Evolutionary conservation across 139 green algal genomes (phyloP).

Genomic region (Astrephomene gubernaculifera): DNA sequence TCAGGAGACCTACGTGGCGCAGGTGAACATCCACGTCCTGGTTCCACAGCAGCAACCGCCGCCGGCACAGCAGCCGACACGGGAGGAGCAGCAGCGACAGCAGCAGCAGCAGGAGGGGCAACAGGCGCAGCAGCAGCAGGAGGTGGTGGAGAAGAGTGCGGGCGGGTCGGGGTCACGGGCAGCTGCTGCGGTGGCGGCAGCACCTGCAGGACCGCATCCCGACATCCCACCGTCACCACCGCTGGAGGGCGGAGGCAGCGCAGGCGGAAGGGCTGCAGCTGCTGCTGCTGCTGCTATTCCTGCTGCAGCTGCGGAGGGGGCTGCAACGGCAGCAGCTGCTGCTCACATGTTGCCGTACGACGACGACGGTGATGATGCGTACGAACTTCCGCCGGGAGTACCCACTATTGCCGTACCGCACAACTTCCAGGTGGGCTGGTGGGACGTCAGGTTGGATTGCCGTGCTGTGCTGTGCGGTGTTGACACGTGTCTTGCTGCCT

Average conservation of each 20-base stretch:
- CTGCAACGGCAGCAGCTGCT: too few relatives aligned
- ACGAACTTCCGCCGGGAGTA: background rate
- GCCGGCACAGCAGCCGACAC: background rate
- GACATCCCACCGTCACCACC: too few relatives aligned
- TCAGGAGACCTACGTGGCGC: constrained; percentile 68
- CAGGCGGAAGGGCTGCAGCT: background rate
- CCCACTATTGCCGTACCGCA: background rate
- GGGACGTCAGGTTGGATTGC: background rate
- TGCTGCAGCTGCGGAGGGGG: too few relatives aligned
- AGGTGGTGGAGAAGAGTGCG: background rate
- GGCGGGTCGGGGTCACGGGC: too few relatives aligned
- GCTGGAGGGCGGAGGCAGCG: background rate
- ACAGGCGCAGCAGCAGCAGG: background rate
- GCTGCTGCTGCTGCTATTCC: too few relatives aligned
- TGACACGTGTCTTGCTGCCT: too few relatives aligned
- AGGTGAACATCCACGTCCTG: constrained; percentile 48
- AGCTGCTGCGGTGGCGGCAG: too few relatives aligned
- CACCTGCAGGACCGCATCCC: too few relatives aligned
- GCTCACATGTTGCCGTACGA: too few relatives aligned
- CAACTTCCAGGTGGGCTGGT: constrained; percentile 12
- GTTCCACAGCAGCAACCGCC: background rate
- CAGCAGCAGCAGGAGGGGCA: background rate
- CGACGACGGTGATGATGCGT: too few relatives aligned
- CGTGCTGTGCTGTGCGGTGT: too few relatives aligned
- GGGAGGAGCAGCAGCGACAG: background rate